phyloP scores from a whole-genome alignment of 805 yeast species.

The Barnettozyma californica region DNA sequence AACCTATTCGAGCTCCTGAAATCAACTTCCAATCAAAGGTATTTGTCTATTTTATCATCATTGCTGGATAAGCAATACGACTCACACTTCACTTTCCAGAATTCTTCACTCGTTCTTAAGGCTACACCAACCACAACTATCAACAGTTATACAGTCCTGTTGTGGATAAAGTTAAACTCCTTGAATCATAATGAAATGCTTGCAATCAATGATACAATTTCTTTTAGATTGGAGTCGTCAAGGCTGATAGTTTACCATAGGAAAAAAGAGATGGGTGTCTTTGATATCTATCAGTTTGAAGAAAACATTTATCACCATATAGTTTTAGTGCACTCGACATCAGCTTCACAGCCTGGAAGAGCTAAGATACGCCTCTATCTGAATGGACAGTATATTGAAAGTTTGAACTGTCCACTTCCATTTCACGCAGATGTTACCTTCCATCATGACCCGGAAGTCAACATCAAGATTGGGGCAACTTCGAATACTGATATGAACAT shows the following conservation, averaged over 20 bases:
- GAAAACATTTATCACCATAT: slow-evolving; percentile 17
- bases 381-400: slow-evolving; percentile 17
- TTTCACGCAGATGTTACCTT: slow-evolving; percentile 7
- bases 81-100: slow-evolving; percentile 27
- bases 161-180: slow-evolving; percentile 27
- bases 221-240: slow-evolving; percentile 29
- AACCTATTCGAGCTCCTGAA: not conserved
- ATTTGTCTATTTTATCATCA: slow-evolving; percentile 6
- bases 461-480: slow-evolving; percentile 11
- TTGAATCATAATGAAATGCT: slow-evolving; percentile 26
- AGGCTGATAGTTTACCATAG: slow-evolving; percentile 25
- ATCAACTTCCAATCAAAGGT: not conserved
- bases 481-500: slow-evolving; percentile 11
- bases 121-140: not conserved
- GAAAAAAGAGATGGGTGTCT: slow-evolving; percentile 5
- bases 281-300: slow-evolving; percentile 18
- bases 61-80: slow-evolving; percentile 12
- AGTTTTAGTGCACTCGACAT: slow-evolving; percentile 15
- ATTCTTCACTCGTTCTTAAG: slow-evolving; percentile 21
- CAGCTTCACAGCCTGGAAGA: slow-evolving; percentile 8
- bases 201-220: slow-evolving; percentile 17
- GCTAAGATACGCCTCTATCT: slow-evolving; percentile 17
- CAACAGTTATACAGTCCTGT: slow-evolving; percentile 22
- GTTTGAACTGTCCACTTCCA: slow-evolving; percentile 19
- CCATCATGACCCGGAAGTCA: not conserved